Evolutionary conservation across 805 yeast species (phyloP), one percentile per base, ranked within the genome.

Genomic region (Debaryomyces prosopidis): DNA sequence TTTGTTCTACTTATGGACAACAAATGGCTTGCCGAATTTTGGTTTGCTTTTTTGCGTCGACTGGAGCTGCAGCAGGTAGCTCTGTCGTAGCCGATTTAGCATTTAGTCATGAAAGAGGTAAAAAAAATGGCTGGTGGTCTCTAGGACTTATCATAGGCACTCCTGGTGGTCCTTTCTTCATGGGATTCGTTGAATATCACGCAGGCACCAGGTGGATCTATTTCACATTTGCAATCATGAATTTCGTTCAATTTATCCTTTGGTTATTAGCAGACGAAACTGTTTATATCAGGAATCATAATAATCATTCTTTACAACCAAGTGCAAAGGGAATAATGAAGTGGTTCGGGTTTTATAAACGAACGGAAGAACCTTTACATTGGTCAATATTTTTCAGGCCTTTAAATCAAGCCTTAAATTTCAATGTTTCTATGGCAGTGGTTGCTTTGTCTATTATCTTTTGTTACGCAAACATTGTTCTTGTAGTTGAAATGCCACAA

Each of bases 401-500:
- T 8, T 51, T 52, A 27, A 40, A 36, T 26, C 42, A 32, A 4
- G 41, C 45, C 4, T 27, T 17, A 3, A 42, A 49, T 18, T 23
- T 32, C 5, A 42, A 46, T 10, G 54, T 59, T 23, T 23, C 26
- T 4, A 17, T 55, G n/a, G 55, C 61, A 2, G 48, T 49, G 1
- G 16, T 54, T 11, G 52, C 61, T 8, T 48, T 50, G 16, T 49
- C 58, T 1, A 42, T 60, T 19, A 51, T 55, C 3, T 60, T 56
- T 46, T 47, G 54, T 18, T 60, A 54, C 33, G 60, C 59, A 8
- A 60, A 58, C 40, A 51, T 58, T 19, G 59, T 50, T 10, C 44
- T 54, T 9, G 51, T 52, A 15, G 62, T 60, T n/a, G 65, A 60
- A 42, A 40, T 58, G 37, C 59, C 65, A 11, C 47, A 51, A 30